Base-by-base conservation (phyloP, 495 filamentous ascomycete genomes). In the Neurospora sp. region DNA sequence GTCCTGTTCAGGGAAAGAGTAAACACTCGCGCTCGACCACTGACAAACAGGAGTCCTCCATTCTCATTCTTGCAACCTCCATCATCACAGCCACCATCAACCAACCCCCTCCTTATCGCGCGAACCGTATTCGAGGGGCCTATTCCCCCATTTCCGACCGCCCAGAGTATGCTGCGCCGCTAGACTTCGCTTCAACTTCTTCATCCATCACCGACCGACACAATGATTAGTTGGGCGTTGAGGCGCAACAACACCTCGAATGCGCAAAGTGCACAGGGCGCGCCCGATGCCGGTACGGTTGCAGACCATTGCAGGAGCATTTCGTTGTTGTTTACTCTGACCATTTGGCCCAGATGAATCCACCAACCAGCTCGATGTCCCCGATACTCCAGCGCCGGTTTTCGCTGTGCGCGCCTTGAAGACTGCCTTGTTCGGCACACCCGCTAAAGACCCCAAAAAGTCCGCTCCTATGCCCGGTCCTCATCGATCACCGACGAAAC, bases 401-500 rank as follows among this genome's bases (percentile, higher is more conserved):
- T 98, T 99, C 83, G 95, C 94, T 14, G 88, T 96, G 72, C 94
- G 94, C 77, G 96, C 96, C 20, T 89, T 98, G 81, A 96, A 92
- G 77, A 94, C 92, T 71, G 94, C 92, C 20, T 80, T 99, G 42
- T 98, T 97, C 84, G 96, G 96, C 41, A 95, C 93, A 4, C 93
- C 93, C 20, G 88, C 85, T 8, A 76, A 16, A 53, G n/a, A 70
- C 71, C 39, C 71, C 20, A 44, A 71, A 59, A 53, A 37, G 46
- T 1, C 14, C 11, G 61, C 59, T 38, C 37, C 70, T 71, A 71
- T 68, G 39, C 53, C 69, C 8, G 40, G 65, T 10, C 75, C 74
- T 42, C 77, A 78, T 20, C 80, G 78, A 69, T 83, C 84, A 3
- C 82, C 83, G 4, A 78, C 78, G 46, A 88, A 84, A 69, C 85